These are phyloP conservation scores for Kurtzmaniella quercitrusa DNA, from an alignment of 1,139 yeast genomes.

Conservation along the genomic window DNA sequence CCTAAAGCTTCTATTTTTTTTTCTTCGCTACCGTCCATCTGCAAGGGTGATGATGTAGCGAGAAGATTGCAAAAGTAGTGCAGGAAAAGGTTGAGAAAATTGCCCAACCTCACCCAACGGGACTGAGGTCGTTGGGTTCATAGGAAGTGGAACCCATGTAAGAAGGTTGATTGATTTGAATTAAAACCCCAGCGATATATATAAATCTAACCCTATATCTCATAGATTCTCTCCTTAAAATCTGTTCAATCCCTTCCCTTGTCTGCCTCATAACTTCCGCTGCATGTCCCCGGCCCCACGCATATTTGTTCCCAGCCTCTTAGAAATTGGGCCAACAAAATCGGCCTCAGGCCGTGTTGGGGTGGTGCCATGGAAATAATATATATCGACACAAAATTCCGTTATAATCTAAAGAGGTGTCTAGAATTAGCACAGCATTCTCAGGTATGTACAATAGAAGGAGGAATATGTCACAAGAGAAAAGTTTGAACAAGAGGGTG, in stretches of 20 bases:
- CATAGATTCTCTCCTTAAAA: too few relatives aligned
- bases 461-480: neutral
- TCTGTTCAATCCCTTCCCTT: neutral
- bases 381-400: neutral
- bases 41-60: neutral
- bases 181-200: too few relatives aligned
- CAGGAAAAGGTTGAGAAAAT: neutral
- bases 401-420: neutral
- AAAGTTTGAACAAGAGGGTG: too few relatives aligned
- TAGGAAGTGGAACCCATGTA: too few relatives aligned
- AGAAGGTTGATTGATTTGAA: too few relatives aligned
- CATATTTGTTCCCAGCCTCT: constrained; percentile 1
- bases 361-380: constrained; percentile 1
- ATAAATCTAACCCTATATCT: too few relatives aligned
- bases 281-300: neutral
- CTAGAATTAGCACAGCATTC: constrained; percentile 2
- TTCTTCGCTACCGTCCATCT: neutral
- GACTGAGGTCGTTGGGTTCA: neutral
- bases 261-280: neutral
- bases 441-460: neutral
- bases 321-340: constrained; percentile 2
- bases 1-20: neutral
- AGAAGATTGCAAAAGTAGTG: neutral
- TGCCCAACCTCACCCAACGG: neutral
- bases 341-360: constrained; percentile 1